Conservation (phyloP, 768 basidiomycete species). For the Saitozyma sp. region DNA sequence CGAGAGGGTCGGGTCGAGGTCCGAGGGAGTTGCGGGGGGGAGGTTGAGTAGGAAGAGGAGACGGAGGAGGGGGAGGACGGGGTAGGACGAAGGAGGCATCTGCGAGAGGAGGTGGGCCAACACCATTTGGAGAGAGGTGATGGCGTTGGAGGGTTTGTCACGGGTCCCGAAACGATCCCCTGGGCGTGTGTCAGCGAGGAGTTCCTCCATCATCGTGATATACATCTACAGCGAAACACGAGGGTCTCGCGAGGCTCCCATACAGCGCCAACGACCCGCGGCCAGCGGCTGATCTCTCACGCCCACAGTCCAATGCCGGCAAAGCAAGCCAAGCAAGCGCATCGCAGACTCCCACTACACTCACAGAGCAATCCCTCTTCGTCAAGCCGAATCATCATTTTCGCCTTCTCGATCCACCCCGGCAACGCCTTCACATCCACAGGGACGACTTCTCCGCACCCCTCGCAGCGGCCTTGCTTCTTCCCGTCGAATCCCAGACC, state of each 20-base stretch:
- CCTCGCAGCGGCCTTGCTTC: constrained; percentile 2
- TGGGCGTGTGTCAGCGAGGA: neutral
- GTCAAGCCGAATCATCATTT: constrained; percentile 15
- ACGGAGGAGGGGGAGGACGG: constrained; percentile 12
- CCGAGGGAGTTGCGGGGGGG: neutral
- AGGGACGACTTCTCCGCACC: constrained; percentile 5
- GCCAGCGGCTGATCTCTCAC: too few relatives aligned
- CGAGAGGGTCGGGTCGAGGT: neutral
- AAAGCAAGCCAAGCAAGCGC: neutral
- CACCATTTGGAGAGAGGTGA: neutral
- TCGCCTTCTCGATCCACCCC: constrained; percentile 4
- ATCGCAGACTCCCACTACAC: neutral
- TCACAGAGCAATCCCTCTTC: constrained; percentile 16
- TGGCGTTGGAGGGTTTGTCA: neutral
- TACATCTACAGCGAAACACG: too few relatives aligned
- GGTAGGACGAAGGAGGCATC: constrained; percentile 8
- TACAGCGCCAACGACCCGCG: too few relatives aligned
- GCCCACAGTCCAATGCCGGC: too few relatives aligned
- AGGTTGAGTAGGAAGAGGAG: constrained; percentile 5
- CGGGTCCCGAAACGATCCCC: neutral
- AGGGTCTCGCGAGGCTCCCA: too few relatives aligned
- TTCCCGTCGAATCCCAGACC: neutral
- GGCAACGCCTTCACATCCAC: constrained; percentile 4
- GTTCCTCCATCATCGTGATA: too few relatives aligned
- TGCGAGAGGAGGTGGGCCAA: neutral